Evolutionary conservation across 495 filamentous ascomycete species (phyloP).

Genomic region (Pyrenopolyporus hunteri): DNA sequence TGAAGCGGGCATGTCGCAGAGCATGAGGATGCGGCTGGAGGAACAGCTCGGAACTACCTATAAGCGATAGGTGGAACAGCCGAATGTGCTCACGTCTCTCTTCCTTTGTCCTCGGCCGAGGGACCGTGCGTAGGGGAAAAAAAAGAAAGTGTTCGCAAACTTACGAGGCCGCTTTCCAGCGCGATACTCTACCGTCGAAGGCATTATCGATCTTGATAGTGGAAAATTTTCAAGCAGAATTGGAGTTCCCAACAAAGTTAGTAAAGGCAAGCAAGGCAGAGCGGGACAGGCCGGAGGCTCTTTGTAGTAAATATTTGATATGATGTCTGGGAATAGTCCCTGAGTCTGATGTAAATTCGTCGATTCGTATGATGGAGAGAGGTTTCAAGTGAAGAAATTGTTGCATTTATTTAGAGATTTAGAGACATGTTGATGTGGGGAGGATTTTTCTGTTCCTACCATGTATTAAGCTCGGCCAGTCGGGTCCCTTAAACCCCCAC

Average conservation of each 20-base stretch:
- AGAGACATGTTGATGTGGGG: constrained; percentile 10
- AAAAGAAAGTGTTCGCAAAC: constrained; percentile 24
- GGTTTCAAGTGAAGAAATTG: constrained; percentile 13
- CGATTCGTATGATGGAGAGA: constrained; percentile 5
- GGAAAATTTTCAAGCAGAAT: neutral
- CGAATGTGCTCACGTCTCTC: neutral
- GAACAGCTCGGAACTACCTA: constrained; percentile 24
- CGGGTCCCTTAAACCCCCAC: no score
- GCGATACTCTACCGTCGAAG: constrained; percentile 34
- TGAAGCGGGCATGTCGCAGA: constrained; percentile 4
- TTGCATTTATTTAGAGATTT: neutral
- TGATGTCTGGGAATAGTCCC: no score
- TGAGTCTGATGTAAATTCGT: neutral
- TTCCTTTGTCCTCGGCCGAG: neutral
- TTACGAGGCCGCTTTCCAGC: constrained; percentile 44
- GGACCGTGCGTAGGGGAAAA: neutral
- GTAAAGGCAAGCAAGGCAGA: neutral
- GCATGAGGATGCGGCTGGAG: constrained; percentile 12
- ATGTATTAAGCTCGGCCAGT: neutral
- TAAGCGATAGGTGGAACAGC: constrained; percentile 14
- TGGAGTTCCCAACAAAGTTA: constrained; percentile 8
- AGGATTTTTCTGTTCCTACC: constrained; percentile 14
- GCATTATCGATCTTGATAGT: constrained; percentile 15
- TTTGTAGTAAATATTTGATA: neutral
- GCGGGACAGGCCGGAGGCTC: no score